A percentile compares a stretch with the other conserved stretches of the same genome.
Conservation (phyloP, 2,329 filamentous ascomycete species). For the Venturia aucupariae region DNA sequence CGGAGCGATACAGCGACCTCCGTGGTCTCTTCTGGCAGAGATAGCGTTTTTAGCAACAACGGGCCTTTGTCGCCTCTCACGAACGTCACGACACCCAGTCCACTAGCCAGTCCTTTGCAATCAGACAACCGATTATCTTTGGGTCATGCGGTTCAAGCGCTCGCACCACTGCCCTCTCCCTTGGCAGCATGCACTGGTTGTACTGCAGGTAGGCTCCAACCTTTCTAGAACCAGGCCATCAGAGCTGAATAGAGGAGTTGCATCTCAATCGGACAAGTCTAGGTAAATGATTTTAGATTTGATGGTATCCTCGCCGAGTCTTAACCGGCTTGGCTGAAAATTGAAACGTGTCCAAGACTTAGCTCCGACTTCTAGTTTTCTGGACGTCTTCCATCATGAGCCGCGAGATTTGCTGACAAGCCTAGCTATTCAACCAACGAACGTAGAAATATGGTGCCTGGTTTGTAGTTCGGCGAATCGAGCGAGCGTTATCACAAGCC, state of each 20-base stretch:
- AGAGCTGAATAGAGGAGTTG: neutral
- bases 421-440: neutral
- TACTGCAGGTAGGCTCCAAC: neutral
- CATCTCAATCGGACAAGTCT: neutral
- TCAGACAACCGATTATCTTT: neutral
- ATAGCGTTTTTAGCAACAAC: neutral
- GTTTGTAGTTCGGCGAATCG: slow-evolving; percentile 1
- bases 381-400: neutral
- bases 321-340: neutral
- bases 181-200: neutral
- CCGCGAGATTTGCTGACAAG: neutral
- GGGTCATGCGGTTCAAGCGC: neutral
- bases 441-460: neutral
- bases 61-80: neutral
- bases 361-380: neutral
- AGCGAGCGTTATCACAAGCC: neutral
- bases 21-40: neutral
- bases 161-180: neutral
- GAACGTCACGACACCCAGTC: neutral
- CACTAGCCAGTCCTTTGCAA: neutral
- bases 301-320: neutral
- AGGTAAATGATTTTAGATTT: neutral
- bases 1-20: neutral
- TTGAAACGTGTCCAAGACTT: neutral
- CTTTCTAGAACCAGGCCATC: neutral